phyloP scores from a whole-genome alignment of 108 stramenopile genomes.

The Aurantiochytrium sp. region DNA sequence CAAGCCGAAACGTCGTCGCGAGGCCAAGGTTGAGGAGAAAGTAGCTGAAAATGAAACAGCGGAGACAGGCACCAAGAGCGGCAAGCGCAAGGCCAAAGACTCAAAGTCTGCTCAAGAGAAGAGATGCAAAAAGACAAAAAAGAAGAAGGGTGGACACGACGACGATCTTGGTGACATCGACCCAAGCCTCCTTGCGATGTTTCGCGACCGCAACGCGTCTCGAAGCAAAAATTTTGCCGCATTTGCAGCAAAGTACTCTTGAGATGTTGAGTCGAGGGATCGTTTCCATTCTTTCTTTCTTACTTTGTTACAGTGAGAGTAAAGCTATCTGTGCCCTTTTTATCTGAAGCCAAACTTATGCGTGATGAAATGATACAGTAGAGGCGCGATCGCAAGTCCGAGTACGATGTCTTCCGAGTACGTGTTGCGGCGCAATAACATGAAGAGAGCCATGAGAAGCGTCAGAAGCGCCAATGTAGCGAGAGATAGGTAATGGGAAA shows the following conservation, averaged over 20 bases:
- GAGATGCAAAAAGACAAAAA: neutral
- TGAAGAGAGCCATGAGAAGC: neutral
- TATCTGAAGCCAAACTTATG: neutral
- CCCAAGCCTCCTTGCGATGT: neutral
- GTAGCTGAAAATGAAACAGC: neutral
- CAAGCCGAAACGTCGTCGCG: no score
- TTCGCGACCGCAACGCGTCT: neutral
- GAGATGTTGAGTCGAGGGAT: neutral
- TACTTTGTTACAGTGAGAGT: no score
- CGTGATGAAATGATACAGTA: neutral
- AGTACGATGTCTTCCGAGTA: neutral
- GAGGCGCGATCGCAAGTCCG: neutral
- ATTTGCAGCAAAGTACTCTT: neutral
- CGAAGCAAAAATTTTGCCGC: neutral
- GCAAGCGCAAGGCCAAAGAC: neutral
- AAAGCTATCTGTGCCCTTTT: no score
- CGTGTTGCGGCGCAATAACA: neutral
- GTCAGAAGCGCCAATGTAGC: neutral
- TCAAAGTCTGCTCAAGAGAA: neutral
- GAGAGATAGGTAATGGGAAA: neutral
- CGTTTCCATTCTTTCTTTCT: no score
- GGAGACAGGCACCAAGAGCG: neutral
- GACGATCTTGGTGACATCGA: neutral
- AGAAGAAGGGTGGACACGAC: neutral
- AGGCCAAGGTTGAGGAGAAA: no score